phyloP scores from a whole-genome alignment of 116 monocot genomes.

The Iris pallida region DNA sequence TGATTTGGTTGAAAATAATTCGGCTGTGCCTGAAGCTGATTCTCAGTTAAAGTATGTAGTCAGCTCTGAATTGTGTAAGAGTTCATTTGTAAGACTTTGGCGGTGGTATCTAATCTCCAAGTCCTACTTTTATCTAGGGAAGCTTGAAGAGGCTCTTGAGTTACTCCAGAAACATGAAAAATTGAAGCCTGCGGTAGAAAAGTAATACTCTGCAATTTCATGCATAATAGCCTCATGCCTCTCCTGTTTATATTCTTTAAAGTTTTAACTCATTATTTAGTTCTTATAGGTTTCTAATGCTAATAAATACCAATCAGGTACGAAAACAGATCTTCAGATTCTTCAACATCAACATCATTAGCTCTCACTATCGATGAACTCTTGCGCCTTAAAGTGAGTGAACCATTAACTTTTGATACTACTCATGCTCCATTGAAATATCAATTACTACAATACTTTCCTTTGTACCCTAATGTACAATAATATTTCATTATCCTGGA shows the following conservation, averaged over 20 bases:
- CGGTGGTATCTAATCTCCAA: slow-evolving; percentile 56
- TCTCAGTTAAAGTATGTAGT: slow-evolving; percentile 15
- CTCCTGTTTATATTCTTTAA: neutral
- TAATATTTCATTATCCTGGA: no score
- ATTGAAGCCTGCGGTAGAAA: slow-evolving; percentile 30
- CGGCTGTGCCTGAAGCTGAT: slow-evolving; percentile 10
- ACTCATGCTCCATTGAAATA: no score
- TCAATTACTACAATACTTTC: no score
- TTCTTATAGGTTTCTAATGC: slow-evolving; percentile 5
- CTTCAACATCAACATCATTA: slow-evolving; percentile 36
- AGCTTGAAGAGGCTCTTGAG: slow-evolving; percentile 80
- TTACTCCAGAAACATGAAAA: slow-evolving; percentile 62
- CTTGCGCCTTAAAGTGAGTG: slow-evolving; percentile 67
- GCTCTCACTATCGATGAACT: slow-evolving; percentile 47
- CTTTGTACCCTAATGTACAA: no score
- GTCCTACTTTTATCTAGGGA: slow-evolving; percentile 84
- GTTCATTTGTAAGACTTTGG: slow-evolving; percentile 43
- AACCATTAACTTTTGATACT: no score
- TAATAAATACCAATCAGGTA: slow-evolving; percentile 16
- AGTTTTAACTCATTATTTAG: neutral
- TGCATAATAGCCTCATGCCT: neutral
- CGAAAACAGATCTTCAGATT: slow-evolving; percentile 29
- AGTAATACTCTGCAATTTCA: slow-evolving; percentile 30
- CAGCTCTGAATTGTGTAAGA: slow-evolving; percentile 9
- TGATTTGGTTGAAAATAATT: slow-evolving; percentile 56